These are phyloP conservation scores for Spencermartinsiella ligniputridi DNA, from an alignment of 1,139 yeast genomes.

Conservation along the genomic window DNA sequence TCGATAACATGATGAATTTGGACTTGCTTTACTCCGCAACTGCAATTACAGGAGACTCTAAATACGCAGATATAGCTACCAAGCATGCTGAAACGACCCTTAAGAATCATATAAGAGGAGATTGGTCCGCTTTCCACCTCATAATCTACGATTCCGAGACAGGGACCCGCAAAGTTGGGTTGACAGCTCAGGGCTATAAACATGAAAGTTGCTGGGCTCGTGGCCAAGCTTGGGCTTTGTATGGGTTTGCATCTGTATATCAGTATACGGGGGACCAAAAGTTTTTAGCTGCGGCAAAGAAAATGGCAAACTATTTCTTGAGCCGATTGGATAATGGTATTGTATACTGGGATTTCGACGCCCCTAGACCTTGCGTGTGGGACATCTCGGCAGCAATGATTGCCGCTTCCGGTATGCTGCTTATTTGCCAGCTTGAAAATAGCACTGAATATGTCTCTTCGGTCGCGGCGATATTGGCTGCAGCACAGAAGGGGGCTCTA, in stretches of 20 bases:
- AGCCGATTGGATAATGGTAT: slow-evolving; percentile 26
- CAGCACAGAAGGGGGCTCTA: slow-evolving; percentile 13
- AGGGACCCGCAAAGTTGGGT: slow-evolving; percentile 23
- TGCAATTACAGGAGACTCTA: slow-evolving; percentile 27
- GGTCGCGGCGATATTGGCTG: slow-evolving; percentile 9
- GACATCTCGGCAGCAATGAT: slow-evolving; percentile 32
- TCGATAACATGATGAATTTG: slow-evolving; percentile 34
- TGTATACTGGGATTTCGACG: slow-evolving; percentile 33
- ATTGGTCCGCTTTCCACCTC: slow-evolving; percentile 30
- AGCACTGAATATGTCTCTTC: slow-evolving; percentile 15
- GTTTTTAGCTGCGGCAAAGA: slow-evolving; percentile 28
- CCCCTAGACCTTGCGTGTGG: slow-evolving; percentile 25
- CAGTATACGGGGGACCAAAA: slow-evolving; percentile 25
- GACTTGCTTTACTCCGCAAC: slow-evolving; percentile 29
- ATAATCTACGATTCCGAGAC: slow-evolving; percentile 25
- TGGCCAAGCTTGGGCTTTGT: slow-evolving; percentile 22
- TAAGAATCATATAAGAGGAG: slow-evolving; percentile 25
- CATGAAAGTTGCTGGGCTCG: slow-evolving; percentile 32
- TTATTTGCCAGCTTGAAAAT: slow-evolving; percentile 21
- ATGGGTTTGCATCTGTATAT: slow-evolving; percentile 29
- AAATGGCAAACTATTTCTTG: slow-evolving; percentile 25
- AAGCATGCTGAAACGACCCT: slow-evolving; percentile 32
- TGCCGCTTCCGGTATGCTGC: slow-evolving; percentile 27
- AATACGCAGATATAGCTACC: slow-evolving; percentile 29
- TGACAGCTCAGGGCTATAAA: slow-evolving; percentile 30